phyloP scores from a whole-genome alignment of 768 basidiomycete genomes.

The Termitomyces sp. region DNA sequence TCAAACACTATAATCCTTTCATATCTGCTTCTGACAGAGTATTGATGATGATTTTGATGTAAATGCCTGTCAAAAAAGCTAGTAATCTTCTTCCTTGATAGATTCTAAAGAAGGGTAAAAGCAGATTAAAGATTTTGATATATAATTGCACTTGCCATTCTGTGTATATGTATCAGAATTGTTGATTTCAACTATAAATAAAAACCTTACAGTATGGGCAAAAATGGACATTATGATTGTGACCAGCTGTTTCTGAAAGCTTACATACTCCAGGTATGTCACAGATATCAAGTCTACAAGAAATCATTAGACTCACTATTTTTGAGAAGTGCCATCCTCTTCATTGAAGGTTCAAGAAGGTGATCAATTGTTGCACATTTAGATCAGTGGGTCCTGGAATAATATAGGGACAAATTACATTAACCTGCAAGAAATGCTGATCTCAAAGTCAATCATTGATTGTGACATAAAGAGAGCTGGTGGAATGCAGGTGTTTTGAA shows the following conservation, averaged over 20 bases:
- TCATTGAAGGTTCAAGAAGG: background rate
- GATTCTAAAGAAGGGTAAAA: background rate
- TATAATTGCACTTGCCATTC: background rate
- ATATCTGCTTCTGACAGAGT: background rate
- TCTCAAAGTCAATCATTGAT: background rate
- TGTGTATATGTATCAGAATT: background rate
- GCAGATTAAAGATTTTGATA: background rate
- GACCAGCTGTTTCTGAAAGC: background rate
- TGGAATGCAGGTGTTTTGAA: background rate
- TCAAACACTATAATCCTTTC: background rate
- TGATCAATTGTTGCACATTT: background rate
- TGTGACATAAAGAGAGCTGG: background rate
- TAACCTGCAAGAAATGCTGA: background rate
- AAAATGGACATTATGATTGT: background rate
- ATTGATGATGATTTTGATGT: background rate
- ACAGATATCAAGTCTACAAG: background rate
- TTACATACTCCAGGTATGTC: background rate
- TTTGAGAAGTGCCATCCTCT: background rate
- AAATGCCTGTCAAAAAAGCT: background rate
- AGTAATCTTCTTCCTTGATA: background rate
- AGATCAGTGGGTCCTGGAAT: background rate
- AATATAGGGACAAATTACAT: background rate
- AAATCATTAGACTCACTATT: background rate
- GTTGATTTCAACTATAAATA: too few species aligned
- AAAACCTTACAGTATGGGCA: background rate